Evolutionary conservation across 2,329 filamentous ascomycete genomes (phyloP).

Genomic region (Monilinia aucupariae): DNA sequence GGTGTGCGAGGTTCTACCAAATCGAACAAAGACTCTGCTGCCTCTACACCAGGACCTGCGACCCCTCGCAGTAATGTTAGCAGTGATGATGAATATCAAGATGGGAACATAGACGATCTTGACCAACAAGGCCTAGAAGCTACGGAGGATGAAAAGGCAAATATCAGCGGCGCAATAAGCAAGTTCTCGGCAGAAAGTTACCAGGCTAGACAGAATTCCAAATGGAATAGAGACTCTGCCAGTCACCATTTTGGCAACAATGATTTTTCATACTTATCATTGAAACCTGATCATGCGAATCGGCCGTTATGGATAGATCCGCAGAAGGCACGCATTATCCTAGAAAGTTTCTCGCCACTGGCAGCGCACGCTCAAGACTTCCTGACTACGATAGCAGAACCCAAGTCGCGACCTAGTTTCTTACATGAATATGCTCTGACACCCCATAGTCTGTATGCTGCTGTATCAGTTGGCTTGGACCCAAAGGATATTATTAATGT

Average conservation of each 20-base stretch:
- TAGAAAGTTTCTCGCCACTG: conserved; percentile 89
- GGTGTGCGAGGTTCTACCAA: conserved; percentile 47
- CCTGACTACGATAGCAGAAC: conserved; percentile 91
- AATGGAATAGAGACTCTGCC: conserved; percentile 31
- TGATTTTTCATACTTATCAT: conserved; percentile 71
- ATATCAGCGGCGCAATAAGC: conserved; percentile 54
- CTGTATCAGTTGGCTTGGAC: conserved; percentile 87
- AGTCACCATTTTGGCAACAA: conserved; percentile 35
- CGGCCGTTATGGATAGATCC: conserved; percentile 94
- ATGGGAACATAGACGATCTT: conserved; percentile 9
- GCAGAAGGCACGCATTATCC: conserved; percentile 75
- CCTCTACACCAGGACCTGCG: conserved; percentile 55
- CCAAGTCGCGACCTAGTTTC: conserved; percentile 79
- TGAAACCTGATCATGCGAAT: conserved; percentile 85
- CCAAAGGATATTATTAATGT: conserved; percentile 86
- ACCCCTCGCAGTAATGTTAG: conserved; percentile 55
- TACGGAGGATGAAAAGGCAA: conserved; percentile 47
- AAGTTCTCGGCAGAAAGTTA: conserved; percentile 46
- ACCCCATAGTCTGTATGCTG: conserved; percentile 88
- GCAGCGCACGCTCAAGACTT: conserved; percentile 89
- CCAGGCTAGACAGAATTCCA: conserved; percentile 21
- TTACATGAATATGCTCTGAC: conserved; percentile 93
- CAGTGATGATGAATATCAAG: conserved; percentile 41
- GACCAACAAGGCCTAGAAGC: conserved; percentile 43
- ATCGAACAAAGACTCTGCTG: conserved; percentile 50